Evolutionary conservation across 768 basidiomycete species (phyloP), one percentile per base, ranked within the genome.

Genomic region (Russula ochroleuca): DNA sequence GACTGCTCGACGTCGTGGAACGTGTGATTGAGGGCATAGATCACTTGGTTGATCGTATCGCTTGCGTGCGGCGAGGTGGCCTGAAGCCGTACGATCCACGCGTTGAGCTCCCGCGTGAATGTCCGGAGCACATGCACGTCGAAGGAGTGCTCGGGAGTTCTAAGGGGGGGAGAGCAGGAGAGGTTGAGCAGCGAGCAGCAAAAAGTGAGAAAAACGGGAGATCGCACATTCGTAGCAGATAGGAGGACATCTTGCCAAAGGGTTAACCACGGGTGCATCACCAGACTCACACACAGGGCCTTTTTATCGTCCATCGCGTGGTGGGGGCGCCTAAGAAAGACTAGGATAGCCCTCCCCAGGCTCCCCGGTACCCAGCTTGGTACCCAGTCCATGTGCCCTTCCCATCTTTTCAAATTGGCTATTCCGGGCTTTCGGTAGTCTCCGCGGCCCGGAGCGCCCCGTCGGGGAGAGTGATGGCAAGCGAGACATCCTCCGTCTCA

Each of bases 91-190:
- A 6, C 5, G 4, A 55, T n/a, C 48, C 37, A 4, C 9, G 4
- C 11, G 17, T 28, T 21, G 4, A 63, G 25, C 1, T 23, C 14
- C 5, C 41, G 17, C 13, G 48, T 60, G 21, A 49, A 55, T 2
- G 59, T 60, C 17, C 59, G 25, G 9, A 64, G 41, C 7, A 45
- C 54, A 10, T 64, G 53, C 0, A 64, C 59, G 10, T 64, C 63
- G 6, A 60, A 43, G n/a, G 13, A 21, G n/a, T 37, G 13, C 4
- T 13, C 31, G 15, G 63, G 63, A 2, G 56, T 40, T 5, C 63
- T 64, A 21, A 14, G 11, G 17, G 48, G 25, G 37, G 33, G 28
- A 28, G 28, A 31, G 15, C 23, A 0, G 38, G 3, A 21, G 33
- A 1, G 28, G 3, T 0, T 64, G 23, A 61, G 33, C 15, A 5